These are phyloP conservation scores for Pestalotiopsis sp. DNA, from an alignment of 2,329 filamentous ascomycete species.

Conservation along the genomic window DNA sequence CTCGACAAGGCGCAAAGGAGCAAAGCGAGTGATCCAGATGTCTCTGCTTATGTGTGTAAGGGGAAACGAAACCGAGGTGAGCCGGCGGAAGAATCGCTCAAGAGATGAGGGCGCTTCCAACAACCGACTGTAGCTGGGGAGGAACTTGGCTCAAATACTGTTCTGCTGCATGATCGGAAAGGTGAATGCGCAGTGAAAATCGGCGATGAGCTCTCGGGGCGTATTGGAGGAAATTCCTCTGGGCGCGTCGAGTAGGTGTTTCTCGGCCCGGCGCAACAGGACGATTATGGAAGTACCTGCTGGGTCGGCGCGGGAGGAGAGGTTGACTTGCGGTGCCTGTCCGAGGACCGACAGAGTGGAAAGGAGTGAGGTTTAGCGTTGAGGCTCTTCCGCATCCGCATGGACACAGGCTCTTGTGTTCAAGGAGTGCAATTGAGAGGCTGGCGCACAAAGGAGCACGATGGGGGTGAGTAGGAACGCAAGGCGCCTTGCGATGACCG, in stretches of 20 bases:
- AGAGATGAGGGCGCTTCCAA: conserved; percentile 17
- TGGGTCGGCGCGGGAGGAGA: neutral
- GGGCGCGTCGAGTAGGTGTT: neutral
- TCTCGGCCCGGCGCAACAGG: neutral
- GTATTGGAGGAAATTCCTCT: neutral
- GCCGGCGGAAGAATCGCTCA: neutral
- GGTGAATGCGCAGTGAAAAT: conserved; percentile 10
- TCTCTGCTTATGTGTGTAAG: neutral
- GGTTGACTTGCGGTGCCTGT: neutral
- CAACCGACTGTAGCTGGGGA: conserved; percentile 31
- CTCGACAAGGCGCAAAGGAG: conserved; percentile 15
- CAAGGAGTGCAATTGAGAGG: neutral
- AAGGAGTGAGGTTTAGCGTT: conserved; percentile 1
- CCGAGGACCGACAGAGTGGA: neutral
- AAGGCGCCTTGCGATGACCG: neutral
- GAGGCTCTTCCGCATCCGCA: conserved; percentile 8
- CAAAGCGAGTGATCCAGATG: conserved; percentile 6
- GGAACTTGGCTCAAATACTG: conserved; percentile 29
- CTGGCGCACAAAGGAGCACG: neutral
- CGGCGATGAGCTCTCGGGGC: neutral
- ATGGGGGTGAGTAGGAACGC: neutral
- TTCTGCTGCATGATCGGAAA: conserved; percentile 33
- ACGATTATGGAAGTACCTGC: neutral
- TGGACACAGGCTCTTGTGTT: conserved; percentile 3
- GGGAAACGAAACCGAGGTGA: neutral